Conservation (phyloP, 1,139 yeast species). For the Kodamaea plutei region DNA sequence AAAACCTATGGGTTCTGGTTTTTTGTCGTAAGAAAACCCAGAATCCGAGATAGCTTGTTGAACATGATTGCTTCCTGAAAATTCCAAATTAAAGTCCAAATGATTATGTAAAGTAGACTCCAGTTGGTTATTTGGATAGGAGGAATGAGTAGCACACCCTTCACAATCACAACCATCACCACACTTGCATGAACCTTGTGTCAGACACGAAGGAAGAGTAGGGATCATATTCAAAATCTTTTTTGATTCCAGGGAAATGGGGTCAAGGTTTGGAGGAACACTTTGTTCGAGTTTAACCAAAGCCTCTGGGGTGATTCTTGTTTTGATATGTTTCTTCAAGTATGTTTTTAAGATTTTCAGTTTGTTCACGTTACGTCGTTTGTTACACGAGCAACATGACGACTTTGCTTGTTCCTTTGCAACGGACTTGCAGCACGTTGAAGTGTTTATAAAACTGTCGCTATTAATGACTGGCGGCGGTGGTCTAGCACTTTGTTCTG, state of each 20-base stretch:
- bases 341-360: conserved; percentile 36
- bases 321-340: conserved; percentile 22
- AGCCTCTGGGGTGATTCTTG: conserved; percentile 1
- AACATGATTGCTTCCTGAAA: no score
- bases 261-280: not conserved
- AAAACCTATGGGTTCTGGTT: no score
- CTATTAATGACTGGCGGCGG: conserved; percentile 26
- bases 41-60: no score
- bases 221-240: not conserved
- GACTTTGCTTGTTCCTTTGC: conserved; percentile 16
- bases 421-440: conserved; percentile 26
- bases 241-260: not conserved
- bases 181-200: conserved; percentile 51
- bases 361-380: conserved; percentile 22
- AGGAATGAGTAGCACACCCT: conserved; percentile 47
- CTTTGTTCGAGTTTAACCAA: not conserved
- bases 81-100: no score
- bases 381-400: conserved; percentile 28
- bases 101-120: no score
- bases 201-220: conserved; percentile 37
- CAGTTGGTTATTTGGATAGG: no score
- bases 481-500: conserved; percentile 12
- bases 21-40: no score
- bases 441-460: conserved; percentile 34
- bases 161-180: conserved; percentile 44